These are phyloP conservation scores for Termitomyces bulborhizus DNA, from an alignment of 768 basidiomycete species.

Conservation along the genomic window DNA sequence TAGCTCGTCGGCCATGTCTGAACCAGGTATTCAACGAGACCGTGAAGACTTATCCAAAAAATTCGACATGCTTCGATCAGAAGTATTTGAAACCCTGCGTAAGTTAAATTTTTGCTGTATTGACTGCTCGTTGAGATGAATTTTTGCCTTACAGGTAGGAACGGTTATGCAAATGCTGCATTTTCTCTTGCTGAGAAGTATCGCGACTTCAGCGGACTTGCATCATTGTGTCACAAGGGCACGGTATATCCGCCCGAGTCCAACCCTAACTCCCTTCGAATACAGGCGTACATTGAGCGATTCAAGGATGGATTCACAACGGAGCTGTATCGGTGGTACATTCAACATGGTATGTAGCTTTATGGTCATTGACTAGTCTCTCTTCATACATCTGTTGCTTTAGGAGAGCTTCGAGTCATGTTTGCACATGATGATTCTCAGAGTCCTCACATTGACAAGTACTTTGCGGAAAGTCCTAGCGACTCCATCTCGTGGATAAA, in stretches of 20 bases:
- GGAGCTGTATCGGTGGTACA: conserved; percentile 92
- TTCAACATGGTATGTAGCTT: conserved; percentile 65
- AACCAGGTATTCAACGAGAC: conserved; percentile 48
- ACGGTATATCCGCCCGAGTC: conserved; percentile 55
- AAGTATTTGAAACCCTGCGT: conserved; percentile 79
- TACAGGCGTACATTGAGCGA: conserved; percentile 67
- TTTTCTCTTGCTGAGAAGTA: conserved; percentile 84
- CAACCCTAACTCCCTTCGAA: conserved; percentile 57
- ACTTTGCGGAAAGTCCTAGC: conserved; percentile 57
- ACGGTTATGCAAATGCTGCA: conserved; percentile 62
- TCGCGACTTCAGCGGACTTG: conserved; percentile 80
- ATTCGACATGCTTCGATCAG: conserved; percentile 68
- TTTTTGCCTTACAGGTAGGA: conserved; percentile 40
- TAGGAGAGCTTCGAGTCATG: conserved; percentile 77
- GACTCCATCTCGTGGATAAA: conserved; percentile 82
- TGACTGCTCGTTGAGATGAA: background rate
- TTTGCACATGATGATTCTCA: conserved; percentile 71
- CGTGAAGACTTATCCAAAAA: conserved; percentile 53
- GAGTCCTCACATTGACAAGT: conserved; percentile 58
- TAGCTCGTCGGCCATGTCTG: conserved; percentile 41
- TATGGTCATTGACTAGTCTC: background rate
- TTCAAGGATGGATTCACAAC: conserved; percentile 81
- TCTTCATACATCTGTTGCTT: conserved; percentile 2
- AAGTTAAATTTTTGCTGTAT: conserved; percentile 21
- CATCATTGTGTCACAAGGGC: conserved; percentile 71